A percentile compares a stretch with the other conserved stretches of the same genome.
Conservation (phyloP, 306 rosid genomes). For the Casuarina equisetifolia region DNA sequence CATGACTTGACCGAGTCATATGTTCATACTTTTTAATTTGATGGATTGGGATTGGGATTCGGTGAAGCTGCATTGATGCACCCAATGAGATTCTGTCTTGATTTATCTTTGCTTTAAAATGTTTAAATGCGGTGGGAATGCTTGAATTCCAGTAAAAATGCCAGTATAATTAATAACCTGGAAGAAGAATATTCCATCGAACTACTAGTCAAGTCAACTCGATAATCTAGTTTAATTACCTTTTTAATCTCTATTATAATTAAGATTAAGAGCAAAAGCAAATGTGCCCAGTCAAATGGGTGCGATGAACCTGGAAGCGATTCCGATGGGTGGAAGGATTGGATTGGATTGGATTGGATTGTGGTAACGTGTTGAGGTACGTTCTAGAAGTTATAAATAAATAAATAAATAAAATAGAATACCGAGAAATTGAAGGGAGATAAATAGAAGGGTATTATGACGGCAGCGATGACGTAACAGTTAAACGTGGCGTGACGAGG, state of each 20-base stretch:
- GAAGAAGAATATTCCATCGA: too few relatives aligned
- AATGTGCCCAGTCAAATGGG: background rate
- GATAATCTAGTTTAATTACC: too few relatives aligned
- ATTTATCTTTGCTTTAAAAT: too few relatives aligned
- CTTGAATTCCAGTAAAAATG: too few relatives aligned
- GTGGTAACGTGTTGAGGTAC: background rate
- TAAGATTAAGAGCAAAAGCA: background rate
- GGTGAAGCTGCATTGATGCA: background rate
- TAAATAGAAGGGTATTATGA: background rate
- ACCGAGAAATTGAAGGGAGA: too few relatives aligned
- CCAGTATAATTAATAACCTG: too few relatives aligned
- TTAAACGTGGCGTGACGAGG: slow-evolving; percentile 10
- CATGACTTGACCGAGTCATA: background rate
- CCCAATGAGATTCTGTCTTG: background rate
- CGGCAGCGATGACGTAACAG: slow-evolving; percentile 10
- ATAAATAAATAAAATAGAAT: background rate
- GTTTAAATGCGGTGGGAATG: too few relatives aligned
- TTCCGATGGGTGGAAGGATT: background rate
- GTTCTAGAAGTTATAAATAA: background rate
- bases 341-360: background rate
- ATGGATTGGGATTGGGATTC: background rate
- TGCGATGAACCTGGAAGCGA: background rate
- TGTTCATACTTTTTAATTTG: background rate
- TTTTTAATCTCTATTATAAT: too few relatives aligned
- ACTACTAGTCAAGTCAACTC: too few relatives aligned